Percentiles rank a stretch among this genome's conserved stretches.
These are phyloP conservation scores for Penicillium psychrofluorescens DNA, from an alignment of 495 filamentous ascomycete species.

Conservation along the genomic window DNA sequence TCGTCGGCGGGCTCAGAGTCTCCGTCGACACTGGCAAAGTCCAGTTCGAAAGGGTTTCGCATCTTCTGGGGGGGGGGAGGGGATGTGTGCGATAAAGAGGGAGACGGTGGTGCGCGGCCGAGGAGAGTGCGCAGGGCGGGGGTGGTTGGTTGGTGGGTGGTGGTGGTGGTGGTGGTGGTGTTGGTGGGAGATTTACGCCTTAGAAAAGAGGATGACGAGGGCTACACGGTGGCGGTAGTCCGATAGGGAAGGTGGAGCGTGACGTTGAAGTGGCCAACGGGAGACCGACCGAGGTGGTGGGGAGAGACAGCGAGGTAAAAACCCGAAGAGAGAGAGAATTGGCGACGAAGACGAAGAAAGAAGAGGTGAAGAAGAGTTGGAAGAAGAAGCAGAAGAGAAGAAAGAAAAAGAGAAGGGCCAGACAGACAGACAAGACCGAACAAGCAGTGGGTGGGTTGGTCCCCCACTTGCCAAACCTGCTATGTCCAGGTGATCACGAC, in stretches of 20 bases:
- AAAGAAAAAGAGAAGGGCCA: too few species aligned
- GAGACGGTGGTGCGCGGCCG: neutral
- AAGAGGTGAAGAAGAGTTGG: conserved; percentile 1
- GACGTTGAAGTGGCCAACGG: conserved; percentile 19
- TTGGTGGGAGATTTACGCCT: conserved; percentile 10
- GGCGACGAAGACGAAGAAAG: conserved; percentile 1
- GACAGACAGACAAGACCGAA: too few species aligned
- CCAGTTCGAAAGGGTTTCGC: conserved; percentile 38
- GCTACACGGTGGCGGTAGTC: conserved; percentile 11
- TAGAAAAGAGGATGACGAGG: conserved; percentile 5
- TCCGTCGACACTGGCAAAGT: conserved; percentile 26
- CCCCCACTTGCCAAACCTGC: too few species aligned
- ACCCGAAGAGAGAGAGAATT: neutral
- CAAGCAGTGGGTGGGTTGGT: too few species aligned
- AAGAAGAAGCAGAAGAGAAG: conserved; percentile 1
- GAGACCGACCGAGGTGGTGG: neutral
- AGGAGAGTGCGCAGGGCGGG: neutral
- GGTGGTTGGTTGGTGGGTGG: too few species aligned
- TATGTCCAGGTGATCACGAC: too few species aligned
- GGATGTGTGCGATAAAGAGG: conserved; percentile 4
- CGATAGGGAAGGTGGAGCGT: conserved; percentile 16
- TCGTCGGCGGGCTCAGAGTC: conserved; percentile 23
- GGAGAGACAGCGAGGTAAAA: neutral
- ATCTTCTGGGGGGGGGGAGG: conserved; percentile 11
- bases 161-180: neutral